Evolutionary conservation across 2,329 filamentous ascomycete genomes (phyloP), one percentile per base, ranked within the genome.

Genomic region (Pyrenophora graminea): DNA sequence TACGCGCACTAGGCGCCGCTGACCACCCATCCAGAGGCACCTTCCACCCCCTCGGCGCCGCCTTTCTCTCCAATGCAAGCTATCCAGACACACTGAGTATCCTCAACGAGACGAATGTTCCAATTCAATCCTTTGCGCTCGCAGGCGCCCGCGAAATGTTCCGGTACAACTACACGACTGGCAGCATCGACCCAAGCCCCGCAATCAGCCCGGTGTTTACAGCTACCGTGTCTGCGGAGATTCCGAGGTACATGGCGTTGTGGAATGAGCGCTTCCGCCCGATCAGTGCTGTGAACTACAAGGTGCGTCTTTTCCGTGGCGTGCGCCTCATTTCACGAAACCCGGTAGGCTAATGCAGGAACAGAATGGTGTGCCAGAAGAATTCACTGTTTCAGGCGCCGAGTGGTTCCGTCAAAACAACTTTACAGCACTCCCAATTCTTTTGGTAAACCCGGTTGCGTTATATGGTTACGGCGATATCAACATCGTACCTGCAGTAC

Each of bases 401-500:
- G 60, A 71, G 48, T 74, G 70, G 70, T 72, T 74, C 45, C 57
- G 54, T 30, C 53, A 58, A 13, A 73, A 74, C 54, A 71, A 71
- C 48, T 72, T 74, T 38, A 70, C 68, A 1, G 65, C 66, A 3
- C 61, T 74, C 6, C 71, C 70, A 0, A 60, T 67, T 10, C 32
- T 72, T 2, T 62, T 73, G 27, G 68, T 72, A 3, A 71, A 72
- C 37, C 66, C 71, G 2, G 55, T 73, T 8, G 70, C 71, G 21
- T 56, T 72, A 13, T 74, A 74, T 25, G 71, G 71, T 27, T 74
- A 74, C 46, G 71, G 71, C 12, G 71, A 74, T 52, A 71, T 73
- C 31, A 66, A 68, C 34, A 58, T 66, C 27, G 69, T 74, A 4
- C 71, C 71, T 46, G 70, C 70, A 13, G 71, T 74, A 70, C 61